Evolutionary conservation across 2,329 filamentous ascomycete species (phyloP).

Genomic region (Cryphonectria parasitica): DNA sequence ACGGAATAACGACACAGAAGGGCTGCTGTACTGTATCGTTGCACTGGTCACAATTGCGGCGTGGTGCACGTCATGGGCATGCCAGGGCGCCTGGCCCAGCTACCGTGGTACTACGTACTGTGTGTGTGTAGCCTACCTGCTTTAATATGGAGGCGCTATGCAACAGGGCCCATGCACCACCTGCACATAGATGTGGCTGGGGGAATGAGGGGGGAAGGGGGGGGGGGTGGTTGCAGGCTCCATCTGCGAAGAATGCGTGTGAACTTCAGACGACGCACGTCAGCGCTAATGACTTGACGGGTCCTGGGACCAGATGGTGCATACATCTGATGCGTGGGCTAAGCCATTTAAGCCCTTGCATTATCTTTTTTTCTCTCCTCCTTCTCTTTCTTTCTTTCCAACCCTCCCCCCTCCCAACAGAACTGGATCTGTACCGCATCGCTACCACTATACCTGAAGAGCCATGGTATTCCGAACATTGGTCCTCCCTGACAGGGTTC

Average conservation of each 20-base stretch:
- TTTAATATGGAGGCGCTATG: slow-evolving; percentile 3
- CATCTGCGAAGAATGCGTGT: slow-evolving; percentile 3
- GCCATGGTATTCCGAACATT: neutral
- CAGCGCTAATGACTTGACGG: slow-evolving; percentile 12
- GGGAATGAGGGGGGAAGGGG: neutral
- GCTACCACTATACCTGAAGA: neutral
- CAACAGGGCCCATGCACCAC: neutral
- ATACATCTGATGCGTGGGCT: slow-evolving; percentile 1
- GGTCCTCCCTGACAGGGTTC: slow-evolving; percentile 2
- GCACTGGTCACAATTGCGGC: neutral
- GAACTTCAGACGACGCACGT: slow-evolving; percentile 17
- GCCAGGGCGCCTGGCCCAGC: neutral
- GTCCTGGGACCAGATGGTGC: neutral
- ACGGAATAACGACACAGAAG: neutral
- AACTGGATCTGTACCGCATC: slow-evolving; percentile 6
- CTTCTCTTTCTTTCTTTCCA: too few species aligned
- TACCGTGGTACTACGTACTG: neutral
- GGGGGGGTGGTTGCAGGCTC: neutral
- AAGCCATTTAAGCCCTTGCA: neutral
- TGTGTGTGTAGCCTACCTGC: neutral
- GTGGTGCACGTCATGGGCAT: slow-evolving; percentile 4
- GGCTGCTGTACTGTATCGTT: slow-evolving; percentile 5
- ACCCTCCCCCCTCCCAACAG: neutral
- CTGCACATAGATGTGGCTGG: neutral
- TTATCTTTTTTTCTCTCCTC: neutral